Evolutionary conservation across 1,139 yeast genomes (phyloP).

Genomic region (Taphrina communis): DNA sequence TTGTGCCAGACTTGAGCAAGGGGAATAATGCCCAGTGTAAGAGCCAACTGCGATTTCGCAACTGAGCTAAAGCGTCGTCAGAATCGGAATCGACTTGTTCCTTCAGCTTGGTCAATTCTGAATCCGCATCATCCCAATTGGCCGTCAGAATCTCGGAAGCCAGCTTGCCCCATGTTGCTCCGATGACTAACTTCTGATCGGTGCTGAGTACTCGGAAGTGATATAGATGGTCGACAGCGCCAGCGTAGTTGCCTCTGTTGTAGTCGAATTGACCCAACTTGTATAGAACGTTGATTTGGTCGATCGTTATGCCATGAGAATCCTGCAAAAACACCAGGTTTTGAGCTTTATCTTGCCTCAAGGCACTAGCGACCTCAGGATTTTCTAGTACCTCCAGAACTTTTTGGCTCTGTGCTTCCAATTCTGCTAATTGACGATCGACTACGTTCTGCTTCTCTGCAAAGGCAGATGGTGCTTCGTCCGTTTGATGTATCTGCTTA

Average conservation of each 20-base stretch:
- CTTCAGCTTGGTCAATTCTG: slow-evolving; percentile 60
- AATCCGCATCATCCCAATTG: slow-evolving; percentile 60
- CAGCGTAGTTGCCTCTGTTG: slow-evolving; percentile 64
- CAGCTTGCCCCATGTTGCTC: slow-evolving; percentile 69
- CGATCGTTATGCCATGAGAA: slow-evolving; percentile 57
- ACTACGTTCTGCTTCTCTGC: slow-evolving; percentile 52
- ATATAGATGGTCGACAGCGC: slow-evolving; percentile 62
- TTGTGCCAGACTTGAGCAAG: slow-evolving; percentile 58
- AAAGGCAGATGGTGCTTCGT: slow-evolving; percentile 24
- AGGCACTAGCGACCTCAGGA: slow-evolving; percentile 56
- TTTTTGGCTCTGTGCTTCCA: slow-evolving; percentile 56
- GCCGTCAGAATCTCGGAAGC: slow-evolving; percentile 63
- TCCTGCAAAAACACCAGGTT: slow-evolving; percentile 58
- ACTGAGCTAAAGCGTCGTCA: slow-evolving; percentile 61
- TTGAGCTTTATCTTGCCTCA: slow-evolving; percentile 62
- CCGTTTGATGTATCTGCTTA: slow-evolving; percentile 48
- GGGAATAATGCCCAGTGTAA: slow-evolving; percentile 71
- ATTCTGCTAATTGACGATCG: slow-evolving; percentile 72
- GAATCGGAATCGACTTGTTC: slow-evolving; percentile 61
- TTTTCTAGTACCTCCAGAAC: slow-evolving; percentile 58
- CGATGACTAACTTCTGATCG: slow-evolving; percentile 58
- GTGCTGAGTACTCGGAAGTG: slow-evolving; percentile 63
- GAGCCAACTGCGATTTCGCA: slow-evolving; percentile 68
- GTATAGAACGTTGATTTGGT: slow-evolving; percentile 60
- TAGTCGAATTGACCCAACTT: slow-evolving; percentile 65